phyloP scores from a whole-genome alignment of 106 monocot species.

The Triglochin maritima region DNA sequence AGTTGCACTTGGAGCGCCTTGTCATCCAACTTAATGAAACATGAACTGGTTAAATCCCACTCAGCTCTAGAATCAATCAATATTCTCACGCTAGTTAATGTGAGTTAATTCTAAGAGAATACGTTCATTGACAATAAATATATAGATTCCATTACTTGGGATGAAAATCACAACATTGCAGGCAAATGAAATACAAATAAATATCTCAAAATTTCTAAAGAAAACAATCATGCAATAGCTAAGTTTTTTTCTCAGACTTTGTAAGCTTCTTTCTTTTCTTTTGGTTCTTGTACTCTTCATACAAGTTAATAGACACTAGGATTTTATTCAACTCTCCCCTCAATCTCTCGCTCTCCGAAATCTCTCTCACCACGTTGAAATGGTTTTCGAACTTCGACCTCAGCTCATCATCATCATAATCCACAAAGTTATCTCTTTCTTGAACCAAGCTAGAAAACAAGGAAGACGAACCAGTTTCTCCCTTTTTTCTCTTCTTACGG shows the following conservation, averaged over 20 bases:
- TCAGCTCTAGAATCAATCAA: too few species aligned
- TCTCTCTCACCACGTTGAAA: constrained; percentile 40
- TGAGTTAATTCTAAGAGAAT: too few species aligned
- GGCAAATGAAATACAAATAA: not conserved
- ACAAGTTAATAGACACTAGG: constrained; percentile 31
- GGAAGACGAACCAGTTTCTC: constrained; percentile 7
- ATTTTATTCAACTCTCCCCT: constrained; percentile 44
- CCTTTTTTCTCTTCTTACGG: constrained; percentile 34
- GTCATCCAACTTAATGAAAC: too few species aligned
- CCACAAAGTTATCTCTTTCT: constrained; percentile 8
- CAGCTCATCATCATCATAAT: constrained; percentile 49
- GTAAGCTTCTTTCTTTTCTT: constrained; percentile 13
- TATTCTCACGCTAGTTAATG: too few species aligned
- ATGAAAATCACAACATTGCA: too few species aligned
- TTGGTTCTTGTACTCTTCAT: constrained; percentile 52
- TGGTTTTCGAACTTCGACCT: constrained; percentile 56
- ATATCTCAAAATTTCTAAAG: not conserved
- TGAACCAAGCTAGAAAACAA: constrained; percentile 13
- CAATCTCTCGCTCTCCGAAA: constrained; percentile 53
- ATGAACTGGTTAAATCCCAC: too few species aligned
- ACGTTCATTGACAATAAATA: too few species aligned
- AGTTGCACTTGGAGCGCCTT: too few species aligned
- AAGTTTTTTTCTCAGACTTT: not conserved
- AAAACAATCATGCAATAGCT: not conserved
- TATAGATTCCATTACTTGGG: too few species aligned